Base-by-base conservation (phyloP, 352 stramenopile species). In the Pythium aquatile region DNA sequence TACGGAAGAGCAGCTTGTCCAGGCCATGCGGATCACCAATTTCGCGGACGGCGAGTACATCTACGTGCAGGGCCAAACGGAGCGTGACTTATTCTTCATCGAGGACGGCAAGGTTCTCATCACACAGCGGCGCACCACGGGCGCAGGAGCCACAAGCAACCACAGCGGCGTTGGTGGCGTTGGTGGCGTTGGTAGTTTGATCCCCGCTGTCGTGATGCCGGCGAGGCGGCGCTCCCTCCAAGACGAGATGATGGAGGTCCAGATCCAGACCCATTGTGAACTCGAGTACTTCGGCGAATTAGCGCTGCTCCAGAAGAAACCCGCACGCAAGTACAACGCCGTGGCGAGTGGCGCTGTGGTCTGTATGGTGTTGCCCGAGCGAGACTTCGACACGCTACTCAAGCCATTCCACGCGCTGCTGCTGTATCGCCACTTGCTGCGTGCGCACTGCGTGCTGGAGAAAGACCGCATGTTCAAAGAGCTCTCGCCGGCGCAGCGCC, bases 201-300 rank as follows among this genome's bases (percentile, higher is more conserved):
- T 9, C 30, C 8, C 20, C 53, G 56, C 42, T 32, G n/a, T 37
- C 48, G 20, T 20, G 17, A 49, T 17, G 33, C 30, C 44, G 2
- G 59, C 70, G 30, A 78, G 66, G 2, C 68, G 73, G 9, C 71
- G 76, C 13, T 85, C 79, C 10, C 58, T 83, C 3, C 55, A 73
- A 44, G 77, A 84, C 49, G 76, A 74, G 6, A 77, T 84, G 28
- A 68, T 79, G 56, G 77, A 90, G 62, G 75, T 84, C 26, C 77
- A 89, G 47, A 65, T 89, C 24, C 73, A 83, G 55, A 74, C 70
- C 28, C 70, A 79, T 35, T 69, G 86, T 28, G 73, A 80, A 32
- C 59, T 72, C 52, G 81, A 89, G 51, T 90, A 90, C 63, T 94
- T 92, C 63, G 83, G 83, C 8, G 81, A 91, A 60, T 68, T 91